Evolutionary conservation across 768 basidiomycete genomes (phyloP).

Genomic region (Lepiota subincarnata): DNA sequence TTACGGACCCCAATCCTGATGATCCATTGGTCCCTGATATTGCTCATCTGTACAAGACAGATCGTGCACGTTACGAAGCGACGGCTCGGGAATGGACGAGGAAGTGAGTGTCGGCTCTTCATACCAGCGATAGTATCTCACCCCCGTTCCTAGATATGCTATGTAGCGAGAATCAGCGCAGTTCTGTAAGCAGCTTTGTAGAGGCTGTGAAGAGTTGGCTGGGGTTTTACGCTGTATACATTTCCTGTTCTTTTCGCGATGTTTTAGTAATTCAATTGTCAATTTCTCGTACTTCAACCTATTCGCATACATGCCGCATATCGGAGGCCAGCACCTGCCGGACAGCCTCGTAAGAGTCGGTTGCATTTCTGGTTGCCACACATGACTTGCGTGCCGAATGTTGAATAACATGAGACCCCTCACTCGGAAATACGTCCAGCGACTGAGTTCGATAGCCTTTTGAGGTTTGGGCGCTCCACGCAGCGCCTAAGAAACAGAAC

Average conservation of each 20-base stretch:
- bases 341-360: neutral
- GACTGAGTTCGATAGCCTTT: neutral
- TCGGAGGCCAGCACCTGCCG: neutral
- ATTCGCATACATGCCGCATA: conserved; percentile 4
- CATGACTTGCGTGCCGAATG: neutral
- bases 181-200: conserved; percentile 51
- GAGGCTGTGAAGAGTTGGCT: conserved; percentile 28
- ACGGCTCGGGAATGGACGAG: conserved; percentile 99
- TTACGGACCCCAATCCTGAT: conserved; percentile 99
- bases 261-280: conserved; percentile 28
- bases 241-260: conserved; percentile 27
- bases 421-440: neutral
- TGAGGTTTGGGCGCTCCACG: neutral
- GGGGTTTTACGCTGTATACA: conserved; percentile 27
- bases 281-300: conserved; percentile 21
- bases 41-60: conserved; percentile 99
- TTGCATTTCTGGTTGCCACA: neutral
- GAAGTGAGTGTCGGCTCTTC: conserved; percentile 62
- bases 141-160: conserved; percentile 29
- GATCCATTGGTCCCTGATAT: conserved; percentile 99
- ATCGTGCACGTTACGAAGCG: conserved; percentile 93
- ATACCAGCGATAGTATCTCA: conserved; percentile 8
- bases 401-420: neutral
- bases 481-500: neutral
- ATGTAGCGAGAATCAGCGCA: conserved; percentile 21